These are phyloP conservation scores for Verticillium isaacii DNA, from an alignment of 2,329 filamentous ascomycete genomes.

Conservation along the genomic window DNA sequence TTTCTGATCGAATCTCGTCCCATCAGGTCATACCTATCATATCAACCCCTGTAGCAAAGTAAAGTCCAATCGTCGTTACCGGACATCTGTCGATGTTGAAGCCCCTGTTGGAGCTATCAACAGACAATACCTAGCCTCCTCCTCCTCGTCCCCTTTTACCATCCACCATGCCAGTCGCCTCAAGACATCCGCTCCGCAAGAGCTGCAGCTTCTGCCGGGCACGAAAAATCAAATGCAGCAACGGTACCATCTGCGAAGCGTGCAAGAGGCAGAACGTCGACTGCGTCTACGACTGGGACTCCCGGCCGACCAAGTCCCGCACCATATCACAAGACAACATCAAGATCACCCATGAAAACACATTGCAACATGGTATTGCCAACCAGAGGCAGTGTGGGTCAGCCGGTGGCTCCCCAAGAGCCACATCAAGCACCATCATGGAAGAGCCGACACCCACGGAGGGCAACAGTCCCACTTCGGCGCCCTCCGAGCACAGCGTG, in stretches of 20 bases:
- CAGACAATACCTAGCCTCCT: too few species aligned
- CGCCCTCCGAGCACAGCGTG: conserved; percentile 9
- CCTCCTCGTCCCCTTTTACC: neutral
- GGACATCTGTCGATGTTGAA: too few species aligned
- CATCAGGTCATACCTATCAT: too few species aligned
- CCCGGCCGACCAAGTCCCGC: conserved; percentile 22
- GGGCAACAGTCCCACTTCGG: neutral
- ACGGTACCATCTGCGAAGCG: conserved; percentile 30
- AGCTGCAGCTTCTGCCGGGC: conserved; percentile 32
- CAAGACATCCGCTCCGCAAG: conserved; percentile 26
- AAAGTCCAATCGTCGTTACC: too few species aligned
- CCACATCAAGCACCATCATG: conserved; percentile 6
- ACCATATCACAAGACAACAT: conserved; percentile 20
- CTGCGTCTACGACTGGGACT: conserved; percentile 32
- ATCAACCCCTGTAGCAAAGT: too few species aligned
- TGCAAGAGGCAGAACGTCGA: conserved; percentile 29
- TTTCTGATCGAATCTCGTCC: too few species aligned
- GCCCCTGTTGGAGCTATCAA: too few species aligned
- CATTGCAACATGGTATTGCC: neutral
- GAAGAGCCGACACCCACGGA: conserved; percentile 16
- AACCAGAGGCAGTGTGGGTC: conserved; percentile 17
- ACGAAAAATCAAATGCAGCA: conserved; percentile 32
- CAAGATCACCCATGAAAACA: conserved; percentile 7
- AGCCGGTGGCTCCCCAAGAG: conserved; percentile 15
- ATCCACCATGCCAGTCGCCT: conserved; percentile 3